These are phyloP conservation scores for Lentinula sp. DNA, from an alignment of 768 basidiomycete species.

Conservation along the genomic window DNA sequence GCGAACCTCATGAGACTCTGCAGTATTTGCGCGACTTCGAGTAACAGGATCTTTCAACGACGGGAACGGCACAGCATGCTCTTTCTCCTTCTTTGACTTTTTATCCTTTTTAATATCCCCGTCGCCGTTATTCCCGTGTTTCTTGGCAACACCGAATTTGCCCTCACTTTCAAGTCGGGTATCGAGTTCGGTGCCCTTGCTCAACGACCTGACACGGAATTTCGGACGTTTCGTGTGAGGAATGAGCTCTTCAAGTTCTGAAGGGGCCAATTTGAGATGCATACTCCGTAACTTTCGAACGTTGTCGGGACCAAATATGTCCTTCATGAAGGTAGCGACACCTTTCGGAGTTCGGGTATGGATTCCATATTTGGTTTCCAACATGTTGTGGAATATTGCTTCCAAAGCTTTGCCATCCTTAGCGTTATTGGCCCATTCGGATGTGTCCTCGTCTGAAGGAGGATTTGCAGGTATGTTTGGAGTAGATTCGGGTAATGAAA, in stretches of 20 bases:
- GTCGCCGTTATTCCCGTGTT: conserved; percentile 27
- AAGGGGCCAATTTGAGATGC: conserved; percentile 55
- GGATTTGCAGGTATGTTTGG: not conserved
- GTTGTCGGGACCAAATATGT: conserved; percentile 46
- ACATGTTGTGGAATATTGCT: conserved; percentile 53
- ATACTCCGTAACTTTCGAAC: conserved; percentile 38
- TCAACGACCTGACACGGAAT: conserved; percentile 16
- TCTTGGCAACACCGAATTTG: conserved; percentile 17
- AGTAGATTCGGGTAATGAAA: not conserved
- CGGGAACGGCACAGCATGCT: conserved; percentile 10
- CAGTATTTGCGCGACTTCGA: conserved; percentile 1
- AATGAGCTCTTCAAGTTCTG: conserved; percentile 13
- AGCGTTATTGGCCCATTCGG: conserved; percentile 32
- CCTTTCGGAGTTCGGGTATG: conserved; percentile 47
- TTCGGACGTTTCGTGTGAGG: conserved; percentile 11
- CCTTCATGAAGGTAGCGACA: conserved; percentile 36
- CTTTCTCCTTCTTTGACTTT: conserved; percentile 19
- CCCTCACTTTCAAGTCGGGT: conserved; percentile 20
- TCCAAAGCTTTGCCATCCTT: conserved; percentile 44
- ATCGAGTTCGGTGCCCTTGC: conserved; percentile 19
- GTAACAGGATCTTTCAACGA: conserved; percentile 13
- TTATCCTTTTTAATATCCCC: conserved; percentile 26
- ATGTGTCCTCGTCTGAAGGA: not conserved
- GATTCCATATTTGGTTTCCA: conserved; percentile 43
- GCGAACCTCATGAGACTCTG: conserved; percentile 1